phyloP scores from a whole-genome alignment of 1,284 basidiomycete genomes.

The Xerocomus amazonicus region DNA sequence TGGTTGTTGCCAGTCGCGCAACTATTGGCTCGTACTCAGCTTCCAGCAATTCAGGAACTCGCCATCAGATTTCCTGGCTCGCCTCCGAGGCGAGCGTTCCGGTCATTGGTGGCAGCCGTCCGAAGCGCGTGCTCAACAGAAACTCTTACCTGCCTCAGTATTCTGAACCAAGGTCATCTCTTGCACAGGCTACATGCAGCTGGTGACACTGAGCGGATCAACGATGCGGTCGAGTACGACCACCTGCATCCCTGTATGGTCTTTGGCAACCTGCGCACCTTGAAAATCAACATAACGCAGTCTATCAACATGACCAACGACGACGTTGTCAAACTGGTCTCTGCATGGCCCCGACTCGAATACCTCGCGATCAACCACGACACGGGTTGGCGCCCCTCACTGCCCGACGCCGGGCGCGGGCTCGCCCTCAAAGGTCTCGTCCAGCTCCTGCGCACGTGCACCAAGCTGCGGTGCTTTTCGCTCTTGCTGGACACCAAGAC shows the following conservation, averaged over 20 bases:
- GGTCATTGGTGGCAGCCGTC: slow-evolving; percentile 1
- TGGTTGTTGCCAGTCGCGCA: not conserved
- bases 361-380: slow-evolving; percentile 1
- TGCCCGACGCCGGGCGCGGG: not conserved
- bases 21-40: not conserved
- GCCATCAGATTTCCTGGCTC: slow-evolving; percentile 1
- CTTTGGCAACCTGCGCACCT: slow-evolving; percentile 4
- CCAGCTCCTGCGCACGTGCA: not conserved
- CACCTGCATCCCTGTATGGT: slow-evolving; percentile 1
- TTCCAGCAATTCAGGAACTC: not conserved
- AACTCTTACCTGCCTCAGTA: not conserved
- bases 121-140: not conserved
- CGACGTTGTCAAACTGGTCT: slow-evolving; percentile 1
- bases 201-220: too few relatives aligned
- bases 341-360: slow-evolving; percentile 6
- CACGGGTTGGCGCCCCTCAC: not conserved
- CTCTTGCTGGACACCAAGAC: slow-evolving; percentile 3
- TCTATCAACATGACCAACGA: not conserved
- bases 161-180: slow-evolving; percentile 2
- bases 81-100: not conserved
- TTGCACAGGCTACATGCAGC: not conserved
- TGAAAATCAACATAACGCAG: not conserved
- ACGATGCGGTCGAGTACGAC: not conserved
- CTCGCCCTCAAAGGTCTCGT: slow-evolving; percentile 3
- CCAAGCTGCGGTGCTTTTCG: not conserved